Base-by-base conservation (phyloP, 23 red algal genomes). In the Chondrus crispus region DNA sequence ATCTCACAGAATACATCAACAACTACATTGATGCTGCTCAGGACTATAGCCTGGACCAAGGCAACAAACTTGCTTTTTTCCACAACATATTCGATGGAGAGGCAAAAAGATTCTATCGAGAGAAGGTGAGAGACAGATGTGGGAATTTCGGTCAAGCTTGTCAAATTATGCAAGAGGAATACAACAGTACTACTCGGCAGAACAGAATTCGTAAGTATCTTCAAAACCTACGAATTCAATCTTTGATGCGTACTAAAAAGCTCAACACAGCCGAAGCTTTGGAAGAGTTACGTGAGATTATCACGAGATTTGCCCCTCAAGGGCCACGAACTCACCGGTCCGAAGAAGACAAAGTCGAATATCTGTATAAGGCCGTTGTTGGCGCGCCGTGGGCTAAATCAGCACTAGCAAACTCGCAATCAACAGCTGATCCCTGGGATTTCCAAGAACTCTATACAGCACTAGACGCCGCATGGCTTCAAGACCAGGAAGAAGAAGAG, bases 71-170 rank as follows among this genome's bases (percentile, higher is more conserved):
- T 7, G 30, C 5, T 37, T 66, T 4, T 38, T 72, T 87, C 50
- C 47, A 66, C 9, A 87, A 38, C 8, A 18, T 87, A 44, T 87
- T 87, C 32, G 26, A 7, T 4, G 63, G 82, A 71, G n/a, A n/a
- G n/a, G 10, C 82, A 46, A 87, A 87, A 64, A 70, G 5, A 16
- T 66, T 66, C 49, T 68, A 42, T 64, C 82, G 55, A 38, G 24
- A 68, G 58, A 19, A 87, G 40, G 46, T 87, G 12, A 20, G 19
- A 10, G 40, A 36, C 71, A 16, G 11, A 5, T 58, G 52, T 20
- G 32, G 8, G 22, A 71, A 55, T 5, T 87, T 68, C 42, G 29
- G 33, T 35, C 6, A 8, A 49, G 63, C 82, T 7, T 5, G 20
- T 5, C 37, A 22, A 7, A 55, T 55, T 55, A 55, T 55, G 51